phyloP scores from a whole-genome alignment of 805 yeast genomes.

The Citeromyces matritensis region DNA sequence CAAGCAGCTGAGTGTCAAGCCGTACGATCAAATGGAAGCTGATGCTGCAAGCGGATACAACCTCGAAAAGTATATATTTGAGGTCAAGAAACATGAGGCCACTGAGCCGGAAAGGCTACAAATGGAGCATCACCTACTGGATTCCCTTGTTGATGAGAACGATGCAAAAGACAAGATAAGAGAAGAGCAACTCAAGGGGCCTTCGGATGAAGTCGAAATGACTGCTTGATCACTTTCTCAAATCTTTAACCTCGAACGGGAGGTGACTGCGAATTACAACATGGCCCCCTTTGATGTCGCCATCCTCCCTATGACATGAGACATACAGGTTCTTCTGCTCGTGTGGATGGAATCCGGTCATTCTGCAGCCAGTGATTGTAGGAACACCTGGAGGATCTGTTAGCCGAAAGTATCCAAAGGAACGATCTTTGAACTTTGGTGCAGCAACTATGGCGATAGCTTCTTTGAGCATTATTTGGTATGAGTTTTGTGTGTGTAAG shows the following conservation, averaged over 20 bases:
- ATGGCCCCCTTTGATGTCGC: slow-evolving; percentile 24
- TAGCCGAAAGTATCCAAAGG: slow-evolving; percentile 41
- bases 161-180: slow-evolving; percentile 14
- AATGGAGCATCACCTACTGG: slow-evolving; percentile 21
- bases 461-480: slow-evolving; percentile 57
- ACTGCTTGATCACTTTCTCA: slow-evolving; percentile 14
- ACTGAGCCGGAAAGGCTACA: slow-evolving; percentile 29
- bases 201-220: slow-evolving; percentile 4
- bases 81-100: slow-evolving; percentile 42
- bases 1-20: slow-evolving; percentile 58
- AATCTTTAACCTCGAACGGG: slow-evolving; percentile 32
- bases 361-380: slow-evolving; percentile 32
- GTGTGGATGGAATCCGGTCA: slow-evolving; percentile 48
- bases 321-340: slow-evolving; percentile 32
- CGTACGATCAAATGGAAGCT: slow-evolving; percentile 79
- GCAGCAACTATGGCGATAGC: slow-evolving; percentile 53
- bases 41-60: slow-evolving; percentile 84
- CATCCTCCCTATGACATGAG: slow-evolving; percentile 20
- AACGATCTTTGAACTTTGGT: slow-evolving; percentile 18
- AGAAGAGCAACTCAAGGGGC: slow-evolving; percentile 11
- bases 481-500: slow-evolving; percentile 52
- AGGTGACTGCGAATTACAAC: slow-evolving; percentile 26
- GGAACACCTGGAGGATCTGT: slow-evolving; percentile 55
- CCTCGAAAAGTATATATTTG: slow-evolving; percentile 46
- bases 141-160: slow-evolving; percentile 13